Evolutionary conservation across 2,329 filamentous ascomycete species (phyloP), one percentile per base, ranked within the genome.

Genomic region (Aspergillus floridensis): DNA sequence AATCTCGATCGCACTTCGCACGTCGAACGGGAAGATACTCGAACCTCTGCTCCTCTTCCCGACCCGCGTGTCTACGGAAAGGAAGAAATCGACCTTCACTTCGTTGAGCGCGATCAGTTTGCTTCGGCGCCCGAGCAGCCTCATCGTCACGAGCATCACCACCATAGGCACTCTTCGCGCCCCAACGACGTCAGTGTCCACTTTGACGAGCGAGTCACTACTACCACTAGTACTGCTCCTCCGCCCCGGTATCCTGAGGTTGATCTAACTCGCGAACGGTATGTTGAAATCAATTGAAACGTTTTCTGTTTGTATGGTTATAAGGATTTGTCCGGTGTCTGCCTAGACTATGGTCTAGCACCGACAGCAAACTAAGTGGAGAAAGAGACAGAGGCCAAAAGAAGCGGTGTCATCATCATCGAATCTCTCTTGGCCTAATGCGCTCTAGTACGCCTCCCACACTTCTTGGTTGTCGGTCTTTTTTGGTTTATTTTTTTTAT

Each of bases 11-110:
- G 79, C 73, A 76, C 87, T 81, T 84, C 88, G 83, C 87, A 88
- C 88, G 89, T 91, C 90, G 93, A 93, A 96, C 93, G 92, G 92
- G 92, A 96, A 93, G 92, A 90, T 92, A 91, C 89, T 89, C 88
- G 87, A 82, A 82, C 85, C 83, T 81, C 83, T 71, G 73, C 84
- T 78, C 82, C 82, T 78, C 86, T 87, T 82, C 87, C 86, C 72
- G 84, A 82, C 74, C 82, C 80, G 75, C 82, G 84, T 79, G 80
- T 86, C 85, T 84, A 84, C 81, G 86, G 83, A 81, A 88, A 92
- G 83, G 90, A 96, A 86, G 90, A 96, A 84, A 86, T 96, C 82
- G 89, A 90, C 79, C 87, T 91, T 81, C 86, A 91, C 82, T 87
- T 93, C 79, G 38, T 44, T 44, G 85, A 71, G 60, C 65, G 64